Conservation (phyloP, 176 grass and related monocot genomes). For the Elymus sibiricus region DNA sequence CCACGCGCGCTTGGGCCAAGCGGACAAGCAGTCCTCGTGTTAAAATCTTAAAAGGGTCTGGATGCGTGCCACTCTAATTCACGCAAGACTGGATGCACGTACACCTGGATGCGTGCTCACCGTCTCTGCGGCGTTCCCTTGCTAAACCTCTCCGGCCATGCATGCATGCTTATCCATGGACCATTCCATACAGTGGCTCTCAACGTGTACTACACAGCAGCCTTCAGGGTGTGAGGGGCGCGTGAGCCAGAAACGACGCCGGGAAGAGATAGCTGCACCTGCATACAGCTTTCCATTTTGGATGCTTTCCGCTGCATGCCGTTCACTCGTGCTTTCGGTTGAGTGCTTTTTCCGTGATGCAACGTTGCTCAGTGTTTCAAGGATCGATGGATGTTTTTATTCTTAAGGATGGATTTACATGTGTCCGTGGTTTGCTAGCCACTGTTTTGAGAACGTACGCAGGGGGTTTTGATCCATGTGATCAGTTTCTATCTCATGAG, state of each 20-base stretch:
- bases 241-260: neutral
- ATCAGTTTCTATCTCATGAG: neutral
- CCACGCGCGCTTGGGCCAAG: neutral
- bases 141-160: neutral
- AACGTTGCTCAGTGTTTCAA: neutral
- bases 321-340: neutral
- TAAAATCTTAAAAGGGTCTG: neutral
- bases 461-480: neutral
- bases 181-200: too few relatives aligned
- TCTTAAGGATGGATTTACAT: neutral
- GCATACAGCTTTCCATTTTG: neutral
- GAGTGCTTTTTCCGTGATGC: neutral
- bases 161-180: neutral
- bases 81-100: neutral
- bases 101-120: neutral
- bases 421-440: neutral
- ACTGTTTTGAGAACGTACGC: neutral
- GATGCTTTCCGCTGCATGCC: neutral
- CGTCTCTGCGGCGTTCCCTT: neutral
- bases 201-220: too few relatives aligned
- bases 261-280: neutral
- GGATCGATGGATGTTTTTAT: too few relatives aligned
- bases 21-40: neutral
- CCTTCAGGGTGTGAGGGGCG: neutral
- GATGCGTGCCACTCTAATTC: neutral